A percentile compares a stretch with the other conserved stretches of the same genome.
These are phyloP conservation scores for Xanthoceras sorbifolium DNA, from an alignment of 345 rosid genomes.

Conservation along the genomic window DNA sequence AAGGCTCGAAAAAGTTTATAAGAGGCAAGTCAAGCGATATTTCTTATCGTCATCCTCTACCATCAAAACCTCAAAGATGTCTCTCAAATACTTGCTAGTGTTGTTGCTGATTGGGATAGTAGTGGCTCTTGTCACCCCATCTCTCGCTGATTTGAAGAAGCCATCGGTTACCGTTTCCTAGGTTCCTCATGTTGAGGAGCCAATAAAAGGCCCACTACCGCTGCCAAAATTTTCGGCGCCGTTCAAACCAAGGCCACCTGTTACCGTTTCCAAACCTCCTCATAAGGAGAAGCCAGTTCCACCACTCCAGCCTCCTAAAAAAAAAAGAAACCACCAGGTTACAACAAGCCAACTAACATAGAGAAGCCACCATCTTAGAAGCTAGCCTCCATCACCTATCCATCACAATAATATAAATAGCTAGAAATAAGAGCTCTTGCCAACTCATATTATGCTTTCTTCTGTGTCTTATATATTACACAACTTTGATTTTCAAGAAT, in stretches of 20 bases:
- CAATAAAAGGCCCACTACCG: background rate
- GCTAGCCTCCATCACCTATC: background rate
- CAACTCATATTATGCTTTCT: slow-evolving; percentile 3
- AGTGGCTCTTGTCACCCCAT: slow-evolving; percentile 26
- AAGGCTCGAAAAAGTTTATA: slow-evolving; percentile 14
- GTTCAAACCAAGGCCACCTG: background rate
- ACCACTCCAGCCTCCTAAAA: slow-evolving; percentile 17
- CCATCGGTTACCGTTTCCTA: slow-evolving; percentile 9
- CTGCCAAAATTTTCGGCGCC: background rate
- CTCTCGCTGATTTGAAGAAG: slow-evolving; percentile 15
- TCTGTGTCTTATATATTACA: no score
- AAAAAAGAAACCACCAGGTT: slow-evolving; percentile 5
- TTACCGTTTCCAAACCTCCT: slow-evolving; percentile 7
- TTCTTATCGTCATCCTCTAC: background rate
- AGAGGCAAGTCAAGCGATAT: background rate
- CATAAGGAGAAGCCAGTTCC: slow-evolving; percentile 8
- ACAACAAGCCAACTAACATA: background rate
- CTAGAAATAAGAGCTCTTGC: slow-evolving; percentile 21
- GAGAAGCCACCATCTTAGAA: background rate
- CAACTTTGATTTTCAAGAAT: no score
- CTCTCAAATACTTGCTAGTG: slow-evolving; percentile 19
- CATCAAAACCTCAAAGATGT: slow-evolving; percentile 22
- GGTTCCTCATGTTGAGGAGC: background rate
- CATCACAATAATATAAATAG: background rate
- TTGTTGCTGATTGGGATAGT: slow-evolving; percentile 29